These are phyloP conservation scores for Daldinia grandis DNA, from an alignment of 495 filamentous ascomycete genomes.

Conservation along the genomic window DNA sequence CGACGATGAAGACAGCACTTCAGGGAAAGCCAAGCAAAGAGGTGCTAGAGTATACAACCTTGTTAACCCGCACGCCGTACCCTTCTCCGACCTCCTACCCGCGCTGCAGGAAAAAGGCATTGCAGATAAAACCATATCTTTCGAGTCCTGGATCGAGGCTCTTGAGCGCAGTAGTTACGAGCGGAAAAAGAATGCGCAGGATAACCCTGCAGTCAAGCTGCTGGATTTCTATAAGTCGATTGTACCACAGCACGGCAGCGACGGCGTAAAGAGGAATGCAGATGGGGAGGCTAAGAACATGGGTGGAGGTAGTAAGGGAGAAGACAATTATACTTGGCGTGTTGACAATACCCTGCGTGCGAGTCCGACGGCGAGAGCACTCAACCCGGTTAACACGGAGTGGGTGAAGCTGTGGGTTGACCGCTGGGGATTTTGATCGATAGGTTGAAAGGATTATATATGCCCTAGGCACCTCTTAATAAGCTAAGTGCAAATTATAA, in stretches of 20 bases:
- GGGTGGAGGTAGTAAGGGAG: not conserved
- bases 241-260: constrained; percentile 11
- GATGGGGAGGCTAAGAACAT: not conserved
- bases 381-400: constrained; percentile 38
- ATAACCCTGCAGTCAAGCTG: constrained; percentile 41
- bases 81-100: constrained; percentile 33
- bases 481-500: no score
- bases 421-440: constrained; percentile 36
- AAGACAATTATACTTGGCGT: constrained; percentile 22
- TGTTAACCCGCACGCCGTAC: constrained; percentile 32
- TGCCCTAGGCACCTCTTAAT: not conserved
- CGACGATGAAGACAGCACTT: not conserved
- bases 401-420: constrained; percentile 43
- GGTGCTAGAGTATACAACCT: constrained; percentile 41
- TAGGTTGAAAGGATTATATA: not conserved
- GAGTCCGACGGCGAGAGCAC: constrained; percentile 36
- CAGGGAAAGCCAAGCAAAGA: not conserved
- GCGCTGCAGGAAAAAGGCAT: constrained; percentile 32
- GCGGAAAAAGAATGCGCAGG: constrained; percentile 15
- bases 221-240: constrained; percentile 40
- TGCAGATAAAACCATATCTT: constrained; percentile 8
- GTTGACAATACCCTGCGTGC: constrained; percentile 37
- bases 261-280: not conserved
- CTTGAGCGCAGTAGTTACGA: constrained; percentile 38
- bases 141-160: constrained; percentile 36